A percentile compares a stretch with the other conserved stretches of the same genome.
phyloP scores from a whole-genome alignment of 2,329 filamentous ascomycete species.

The Fusarium setosum region DNA sequence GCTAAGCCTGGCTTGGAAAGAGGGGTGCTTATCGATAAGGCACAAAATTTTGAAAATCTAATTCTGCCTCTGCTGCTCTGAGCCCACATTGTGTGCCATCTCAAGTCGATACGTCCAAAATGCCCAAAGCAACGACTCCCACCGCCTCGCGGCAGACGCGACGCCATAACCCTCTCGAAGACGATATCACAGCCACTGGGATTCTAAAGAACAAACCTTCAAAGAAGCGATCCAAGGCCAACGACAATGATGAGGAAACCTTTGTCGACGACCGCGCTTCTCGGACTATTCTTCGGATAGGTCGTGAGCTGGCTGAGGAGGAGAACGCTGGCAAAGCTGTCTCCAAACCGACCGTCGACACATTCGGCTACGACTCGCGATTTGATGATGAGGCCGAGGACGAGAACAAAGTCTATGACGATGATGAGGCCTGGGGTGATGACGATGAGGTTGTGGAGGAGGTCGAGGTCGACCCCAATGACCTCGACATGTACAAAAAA shows the following conservation, averaged over 20 bases:
- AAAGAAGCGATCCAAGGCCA: conserved; percentile 74
- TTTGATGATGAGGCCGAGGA: conserved; percentile 69
- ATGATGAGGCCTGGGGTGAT: conserved; percentile 79
- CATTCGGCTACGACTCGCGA: conserved; percentile 84
- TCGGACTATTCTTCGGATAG: conserved; percentile 87
- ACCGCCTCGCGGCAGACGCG: conserved; percentile 68
- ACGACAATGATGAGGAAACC: conserved; percentile 70
- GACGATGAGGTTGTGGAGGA: conserved; percentile 79
- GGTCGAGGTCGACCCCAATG: conserved; percentile 86
- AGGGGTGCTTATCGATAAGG: conserved; percentile 56
- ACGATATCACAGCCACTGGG: conserved; percentile 81
- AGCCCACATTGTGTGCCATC: conserved; percentile 41
- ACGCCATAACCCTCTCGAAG: conserved; percentile 90
- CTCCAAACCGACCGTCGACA: conserved; percentile 57
- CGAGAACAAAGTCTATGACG: conserved; percentile 56
- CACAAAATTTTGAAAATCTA: conserved; percentile 51
- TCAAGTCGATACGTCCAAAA: conserved; percentile 53
- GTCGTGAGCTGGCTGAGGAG: conserved; percentile 88
- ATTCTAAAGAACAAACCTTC: conserved; percentile 79
- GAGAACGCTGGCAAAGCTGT: conserved; percentile 61
- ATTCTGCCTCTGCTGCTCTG: conserved; percentile 31
- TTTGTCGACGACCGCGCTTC: conserved; percentile 92
- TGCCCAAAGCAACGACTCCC: conserved; percentile 82
- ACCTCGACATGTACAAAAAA: conserved; percentile 90
- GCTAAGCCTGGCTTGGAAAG: conserved; percentile 46